These are phyloP conservation scores for Areca catechu DNA, from an alignment of 176 grass and related monocot genomes.

Conservation along the genomic window DNA sequence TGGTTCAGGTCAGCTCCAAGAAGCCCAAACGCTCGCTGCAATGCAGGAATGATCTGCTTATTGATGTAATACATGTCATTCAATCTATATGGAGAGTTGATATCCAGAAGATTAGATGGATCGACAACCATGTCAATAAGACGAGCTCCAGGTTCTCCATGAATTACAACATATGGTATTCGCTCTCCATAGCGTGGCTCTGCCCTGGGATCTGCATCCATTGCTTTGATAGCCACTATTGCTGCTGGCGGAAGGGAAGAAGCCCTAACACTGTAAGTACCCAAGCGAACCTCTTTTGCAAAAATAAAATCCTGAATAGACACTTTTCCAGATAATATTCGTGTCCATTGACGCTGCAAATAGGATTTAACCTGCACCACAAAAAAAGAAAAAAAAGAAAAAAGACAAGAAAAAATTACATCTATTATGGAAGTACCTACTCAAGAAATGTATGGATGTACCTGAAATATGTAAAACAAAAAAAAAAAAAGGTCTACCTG, in stretches of 20 bases:
- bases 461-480: not conserved
- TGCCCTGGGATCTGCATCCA: conserved; percentile 61
- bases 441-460: not conserved
- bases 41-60: conserved; percentile 87
- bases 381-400: not conserved
- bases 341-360: conserved; percentile 69
- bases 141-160: conserved; percentile 90
- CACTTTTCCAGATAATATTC: conserved; percentile 77
- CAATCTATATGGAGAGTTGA: conserved; percentile 59
- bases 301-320: conserved; percentile 85
- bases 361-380: conserved; percentile 67
- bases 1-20: conserved; percentile 58
- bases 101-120: conserved; percentile 64
- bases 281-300: conserved; percentile 82
- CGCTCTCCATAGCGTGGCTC: conserved; percentile 73
- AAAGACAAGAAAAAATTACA: too few relatives aligned
- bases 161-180: conserved; percentile 79
- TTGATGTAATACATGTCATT: conserved; percentile 85
- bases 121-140: conserved; percentile 79
- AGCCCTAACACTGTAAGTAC: conserved; percentile 55
- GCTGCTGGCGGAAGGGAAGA: conserved; percentile 79
- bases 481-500: too few relatives aligned
- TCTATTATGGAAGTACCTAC: too few relatives aligned
- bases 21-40: conserved; percentile 84
- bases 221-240: conserved; percentile 84